Base-by-base conservation (phyloP, 495 filamentous ascomycete genomes). In the Aspergillus coremiiformis region DNA sequence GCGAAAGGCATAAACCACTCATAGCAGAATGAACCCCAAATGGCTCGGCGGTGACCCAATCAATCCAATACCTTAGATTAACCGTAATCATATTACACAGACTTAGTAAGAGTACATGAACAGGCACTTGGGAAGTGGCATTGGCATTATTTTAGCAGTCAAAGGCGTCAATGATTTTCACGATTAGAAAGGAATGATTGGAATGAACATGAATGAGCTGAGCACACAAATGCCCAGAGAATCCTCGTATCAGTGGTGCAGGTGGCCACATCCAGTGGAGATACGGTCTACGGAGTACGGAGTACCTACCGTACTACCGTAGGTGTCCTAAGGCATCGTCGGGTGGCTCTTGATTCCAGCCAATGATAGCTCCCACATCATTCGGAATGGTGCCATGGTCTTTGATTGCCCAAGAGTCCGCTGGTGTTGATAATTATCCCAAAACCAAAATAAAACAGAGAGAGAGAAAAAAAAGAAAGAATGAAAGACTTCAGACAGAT, bases 301-400 rank as follows among this genome's bases (percentile, higher is more conserved):
- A n/a, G n/a, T n/a, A n/a, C n/a, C n/a, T n/a, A n/a, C n/a, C n/a
- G 33, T 47, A 33, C 44, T 15, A 47, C 44, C 44, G 10, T 47
- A 22, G 7, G 44, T 32, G 44, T 9, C 17, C 3, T 6, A 15
- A 41, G n/a, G 44, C 44, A 26, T 33, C 27, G 44, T n/a, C n/a
- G n/a, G n/a, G n/a, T 47, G 44, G 44, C 27, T 47, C 3, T 33
- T 5, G 5, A 41, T 41, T 20, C 44, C 29, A 30, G 27, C 44
- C 44, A 33, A 32, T 32, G 27, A n/a, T 19, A 33, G 26, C 37
- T 20, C n/a, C 12, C 12, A 35, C 32, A n/a, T 3, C 6, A 41
- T 20, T 6, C 17, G 17, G 37, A 32, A 17, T 21, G 37, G 37
- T 41, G 37, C 15, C 37, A 41, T 41, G 37, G 37, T 21, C 19